phyloP scores from a whole-genome alignment of 2,329 filamentous ascomycete species.

The Emmonsiellopsis sp. region DNA sequence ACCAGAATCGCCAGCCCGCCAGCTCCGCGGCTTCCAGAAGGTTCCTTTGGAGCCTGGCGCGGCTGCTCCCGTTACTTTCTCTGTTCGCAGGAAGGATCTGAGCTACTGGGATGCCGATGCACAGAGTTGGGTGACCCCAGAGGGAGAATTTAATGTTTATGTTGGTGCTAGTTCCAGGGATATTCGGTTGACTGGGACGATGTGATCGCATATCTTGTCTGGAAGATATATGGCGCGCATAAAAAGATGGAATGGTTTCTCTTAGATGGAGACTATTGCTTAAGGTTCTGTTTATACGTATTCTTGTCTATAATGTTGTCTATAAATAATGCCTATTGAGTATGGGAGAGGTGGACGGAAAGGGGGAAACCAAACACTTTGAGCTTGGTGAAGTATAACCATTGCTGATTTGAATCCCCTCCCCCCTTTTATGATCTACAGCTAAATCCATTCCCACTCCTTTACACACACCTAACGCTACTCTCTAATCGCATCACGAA shows the following conservation, averaged over 20 bases:
- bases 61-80: conserved; percentile 46
- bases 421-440: too few species aligned
- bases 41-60: conserved; percentile 49
- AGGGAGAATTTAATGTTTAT: conserved; percentile 27
- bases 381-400: too few species aligned
- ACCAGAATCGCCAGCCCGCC: conserved; percentile 30
- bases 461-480: too few species aligned
- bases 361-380: too few species aligned
- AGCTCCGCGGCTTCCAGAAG: conserved; percentile 68
- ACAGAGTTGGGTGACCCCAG: conserved; percentile 62
- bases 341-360: too few species aligned
- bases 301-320: too few species aligned
- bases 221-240: neutral
- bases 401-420: too few species aligned
- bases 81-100: conserved; percentile 57
- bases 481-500: neutral
- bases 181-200: conserved; percentile 19
- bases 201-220: neutral
- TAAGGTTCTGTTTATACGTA: too few species aligned
- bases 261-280: too few species aligned
- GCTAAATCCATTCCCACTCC: too few species aligned
- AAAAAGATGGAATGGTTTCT: neutral
- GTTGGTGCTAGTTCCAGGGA: conserved; percentile 29
- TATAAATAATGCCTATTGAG: too few species aligned
- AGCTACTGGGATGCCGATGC: conserved; percentile 61